These are phyloP conservation scores for Carex kokanica DNA, from an alignment of 176 grass and related monocot genomes.

Conservation along the genomic window DNA sequence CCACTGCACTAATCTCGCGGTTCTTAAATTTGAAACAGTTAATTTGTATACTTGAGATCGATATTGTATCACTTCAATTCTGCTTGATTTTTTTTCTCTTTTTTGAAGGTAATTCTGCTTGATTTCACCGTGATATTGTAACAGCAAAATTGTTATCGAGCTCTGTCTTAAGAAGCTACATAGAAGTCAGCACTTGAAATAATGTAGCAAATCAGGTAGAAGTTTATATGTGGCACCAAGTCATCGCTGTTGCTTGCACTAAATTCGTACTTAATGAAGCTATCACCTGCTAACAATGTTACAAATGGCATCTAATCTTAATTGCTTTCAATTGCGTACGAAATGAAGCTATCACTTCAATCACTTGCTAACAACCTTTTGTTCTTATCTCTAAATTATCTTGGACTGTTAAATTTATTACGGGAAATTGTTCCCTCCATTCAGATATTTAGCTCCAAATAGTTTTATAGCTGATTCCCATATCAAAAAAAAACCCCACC, in stretches of 20 bases:
- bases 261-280: not conserved
- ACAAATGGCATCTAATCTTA: not conserved
- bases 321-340: not conserved
- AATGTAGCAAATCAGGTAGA: not conserved
- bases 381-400: conserved; percentile 15
- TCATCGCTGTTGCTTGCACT: not conserved
- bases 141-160: not conserved
- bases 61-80: not conserved
- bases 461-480: not conserved
- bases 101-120: too few relatives aligned
- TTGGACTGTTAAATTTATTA: not conserved
- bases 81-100: too few relatives aligned
- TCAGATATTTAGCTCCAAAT: not conserved
- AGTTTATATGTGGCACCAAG: not conserved
- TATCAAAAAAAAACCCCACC: not conserved
- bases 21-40: too few relatives aligned
- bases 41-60: not conserved
- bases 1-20: too few relatives aligned
- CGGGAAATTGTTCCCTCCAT: not conserved
- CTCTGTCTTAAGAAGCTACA: not conserved
- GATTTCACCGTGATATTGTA: not conserved
- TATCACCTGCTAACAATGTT: not conserved
- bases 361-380: conserved; percentile 7
- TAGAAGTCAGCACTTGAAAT: not conserved
- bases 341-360: conserved; percentile 3